Conservation (phyloP, 2,329 filamentous ascomycete species). For the Dothidotthia symphoricarpi region DNA sequence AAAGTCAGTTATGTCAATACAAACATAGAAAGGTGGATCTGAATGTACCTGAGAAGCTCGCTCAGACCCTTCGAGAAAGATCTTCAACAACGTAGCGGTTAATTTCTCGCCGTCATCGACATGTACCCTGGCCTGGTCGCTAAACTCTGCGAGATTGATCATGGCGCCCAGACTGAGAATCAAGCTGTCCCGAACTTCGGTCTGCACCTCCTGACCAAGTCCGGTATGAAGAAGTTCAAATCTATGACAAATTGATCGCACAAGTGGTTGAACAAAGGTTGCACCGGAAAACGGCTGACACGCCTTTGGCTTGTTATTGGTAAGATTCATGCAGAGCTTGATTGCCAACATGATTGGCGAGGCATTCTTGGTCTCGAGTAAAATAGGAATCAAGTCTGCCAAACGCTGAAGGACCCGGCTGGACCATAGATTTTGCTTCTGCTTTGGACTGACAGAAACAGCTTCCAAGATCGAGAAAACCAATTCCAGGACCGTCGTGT, state of each 20-base stretch:
- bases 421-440: slow-evolving; percentile 37
- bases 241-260: slow-evolving; percentile 27
- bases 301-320: slow-evolving; percentile 72
- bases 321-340: slow-evolving; percentile 77
- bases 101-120: slow-evolving; percentile 43
- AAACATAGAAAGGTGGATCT: neutral
- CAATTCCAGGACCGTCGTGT: slow-evolving; percentile 37
- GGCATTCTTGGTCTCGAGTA: slow-evolving; percentile 20
- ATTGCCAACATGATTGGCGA: slow-evolving; percentile 51
- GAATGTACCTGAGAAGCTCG: slow-evolving; percentile 65
- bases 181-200: slow-evolving; percentile 63
- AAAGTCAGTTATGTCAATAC: slow-evolving; percentile 13
- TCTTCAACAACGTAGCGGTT: slow-evolving; percentile 59
- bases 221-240: slow-evolving; percentile 23
- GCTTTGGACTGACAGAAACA: slow-evolving; percentile 44
- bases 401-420: slow-evolving; percentile 54
- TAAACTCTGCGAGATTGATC: slow-evolving; percentile 86
- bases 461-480: slow-evolving; percentile 56
- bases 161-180: slow-evolving; percentile 77
- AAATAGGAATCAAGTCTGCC: slow-evolving; percentile 45
- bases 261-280: slow-evolving; percentile 50
- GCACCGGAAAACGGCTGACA: slow-evolving; percentile 64
- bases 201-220: slow-evolving; percentile 52
- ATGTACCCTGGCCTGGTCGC: slow-evolving; percentile 53
- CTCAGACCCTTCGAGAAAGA: slow-evolving; percentile 68